Percentiles rank a stretch among this genome's conserved stretches.
These are phyloP conservation scores for Pseudonitzschia pungens DNA, from an alignment of 108 stramenopile species.

Conservation along the genomic window DNA sequence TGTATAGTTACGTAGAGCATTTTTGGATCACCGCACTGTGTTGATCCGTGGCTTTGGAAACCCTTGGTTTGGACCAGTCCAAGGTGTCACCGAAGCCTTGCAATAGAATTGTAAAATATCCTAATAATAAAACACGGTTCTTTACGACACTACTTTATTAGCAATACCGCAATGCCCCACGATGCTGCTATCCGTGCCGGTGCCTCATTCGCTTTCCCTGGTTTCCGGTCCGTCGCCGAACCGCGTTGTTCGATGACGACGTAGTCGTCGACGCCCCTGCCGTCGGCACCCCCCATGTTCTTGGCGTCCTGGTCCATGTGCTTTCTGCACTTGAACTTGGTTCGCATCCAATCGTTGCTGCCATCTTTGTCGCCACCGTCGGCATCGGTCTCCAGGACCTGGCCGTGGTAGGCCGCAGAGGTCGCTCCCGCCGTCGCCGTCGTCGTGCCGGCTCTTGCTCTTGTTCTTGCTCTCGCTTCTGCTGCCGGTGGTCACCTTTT, in stretches of 20 bases:
- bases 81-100: too few species aligned
- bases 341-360: constrained; percentile 59
- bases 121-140: too few species aligned
- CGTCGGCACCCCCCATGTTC: constrained; percentile 60
- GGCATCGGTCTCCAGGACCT: constrained; percentile 46
- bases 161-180: too few species aligned
- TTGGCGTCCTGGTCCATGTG: constrained; percentile 71
- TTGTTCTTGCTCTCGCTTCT: too few species aligned
- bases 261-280: constrained; percentile 73
- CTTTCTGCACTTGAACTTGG: constrained; percentile 75
- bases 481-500: constrained; percentile 41
- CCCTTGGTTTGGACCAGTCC: too few species aligned
- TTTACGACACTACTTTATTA: too few species aligned
- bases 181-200: neutral
- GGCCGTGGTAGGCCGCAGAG: constrained; percentile 62
- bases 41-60: too few species aligned
- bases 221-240: neutral
- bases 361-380: constrained; percentile 19
- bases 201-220: constrained; percentile 1
- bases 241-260: constrained; percentile 63
- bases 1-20: too few species aligned
- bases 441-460: too few species aligned
- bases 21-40: too few species aligned
- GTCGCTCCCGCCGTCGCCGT: constrained; percentile 45
- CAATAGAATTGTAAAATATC: too few species aligned